Percentiles rank a stretch among this genome's conserved stretches.
Evolutionary conservation across 371 early-diverging fungal genomes (phyloP).

Genomic region (Furculomyces boomerangus): DNA sequence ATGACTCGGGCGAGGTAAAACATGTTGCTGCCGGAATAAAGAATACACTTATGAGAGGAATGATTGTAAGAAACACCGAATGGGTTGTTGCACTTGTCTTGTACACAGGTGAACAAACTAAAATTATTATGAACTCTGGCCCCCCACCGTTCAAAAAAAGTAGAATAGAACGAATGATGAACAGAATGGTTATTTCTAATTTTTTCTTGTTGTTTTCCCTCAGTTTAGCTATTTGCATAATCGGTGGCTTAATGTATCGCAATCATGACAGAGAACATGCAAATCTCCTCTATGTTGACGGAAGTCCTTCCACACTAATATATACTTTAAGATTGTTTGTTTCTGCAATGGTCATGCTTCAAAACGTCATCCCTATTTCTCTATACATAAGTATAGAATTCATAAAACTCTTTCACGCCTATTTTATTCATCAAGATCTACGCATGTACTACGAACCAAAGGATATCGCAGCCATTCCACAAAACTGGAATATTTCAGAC

Average conservation of each 20-base stretch:
- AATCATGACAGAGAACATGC: slow-evolving; percentile 8
- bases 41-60: slow-evolving; percentile 80
- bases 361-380: slow-evolving; percentile 92
- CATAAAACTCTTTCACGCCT: slow-evolving; percentile 58
- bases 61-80: slow-evolving; percentile 72
- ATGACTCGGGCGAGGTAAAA: slow-evolving; percentile 4
- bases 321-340: slow-evolving; percentile 24
- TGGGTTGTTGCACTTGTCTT: slow-evolving; percentile 70
- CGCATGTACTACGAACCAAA: slow-evolving; percentile 65
- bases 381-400: slow-evolving; percentile 90
- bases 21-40: slow-evolving; percentile 43
- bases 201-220: slow-evolving; percentile 55
- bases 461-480: slow-evolving; percentile 46
- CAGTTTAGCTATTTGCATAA: slow-evolving; percentile 38
- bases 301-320: slow-evolving; percentile 5
- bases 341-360: slow-evolving; percentile 73
- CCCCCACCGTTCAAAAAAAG: slow-evolving; percentile 74
- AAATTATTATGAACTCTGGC: slow-evolving; percentile 75
- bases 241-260: slow-evolving; percentile 20
- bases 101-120: slow-evolving; percentile 83
- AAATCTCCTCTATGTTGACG: slow-evolving; percentile 9
- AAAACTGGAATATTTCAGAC: slow-evolving; percentile 83
- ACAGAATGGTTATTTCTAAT: slow-evolving; percentile 61
- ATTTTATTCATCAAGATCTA: slow-evolving; percentile 68
- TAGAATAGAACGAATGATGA: slow-evolving; percentile 76